Conservation (phyloP, 495 filamentous ascomycete species). For the Annulohypoxylon nitens region DNA sequence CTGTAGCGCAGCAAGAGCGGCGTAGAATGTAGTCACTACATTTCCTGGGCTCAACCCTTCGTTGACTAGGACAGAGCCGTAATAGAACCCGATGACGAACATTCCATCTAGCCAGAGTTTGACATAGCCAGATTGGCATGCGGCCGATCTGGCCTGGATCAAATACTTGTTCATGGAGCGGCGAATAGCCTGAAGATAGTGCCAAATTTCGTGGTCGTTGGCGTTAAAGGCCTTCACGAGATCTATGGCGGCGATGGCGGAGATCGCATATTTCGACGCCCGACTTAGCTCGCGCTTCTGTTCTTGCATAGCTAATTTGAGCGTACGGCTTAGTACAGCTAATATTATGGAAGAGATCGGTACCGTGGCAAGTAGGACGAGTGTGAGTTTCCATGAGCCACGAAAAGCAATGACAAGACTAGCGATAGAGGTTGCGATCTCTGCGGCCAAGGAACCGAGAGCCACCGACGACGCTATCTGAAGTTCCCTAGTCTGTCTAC, state of each 20-base stretch:
- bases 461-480: slow-evolving; percentile 84
- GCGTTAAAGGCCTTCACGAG: slow-evolving; percentile 91
- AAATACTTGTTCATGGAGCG: slow-evolving; percentile 74
- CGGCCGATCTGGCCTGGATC: slow-evolving; percentile 74
- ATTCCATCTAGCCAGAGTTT: slow-evolving; percentile 81
- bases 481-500: slow-evolving; percentile 84
- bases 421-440: slow-evolving; percentile 69
- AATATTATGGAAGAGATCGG: slow-evolving; percentile 75
- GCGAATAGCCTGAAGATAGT: slow-evolving; percentile 71
- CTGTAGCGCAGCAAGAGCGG: slow-evolving; percentile 80
- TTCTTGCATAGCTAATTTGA: slow-evolving; percentile 73
- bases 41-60: slow-evolving; percentile 70
- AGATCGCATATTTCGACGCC: slow-evolving; percentile 79
- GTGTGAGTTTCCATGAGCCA: slow-evolving; percentile 85
- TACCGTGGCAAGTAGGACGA: slow-evolving; percentile 83
- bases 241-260: slow-evolving; percentile 79
- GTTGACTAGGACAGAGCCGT: slow-evolving; percentile 76
- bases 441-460: slow-evolving; percentile 75
- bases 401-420: slow-evolving; percentile 79
- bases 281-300: slow-evolving; percentile 77
- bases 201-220: slow-evolving; percentile 73
- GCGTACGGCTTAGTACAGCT: slow-evolving; percentile 66
- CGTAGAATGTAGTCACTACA: slow-evolving; percentile 88
- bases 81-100: slow-evolving; percentile 95
- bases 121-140: slow-evolving; percentile 77